Conservation (phyloP, 805 yeast species). For the Torulaspora gathmanii region DNA sequence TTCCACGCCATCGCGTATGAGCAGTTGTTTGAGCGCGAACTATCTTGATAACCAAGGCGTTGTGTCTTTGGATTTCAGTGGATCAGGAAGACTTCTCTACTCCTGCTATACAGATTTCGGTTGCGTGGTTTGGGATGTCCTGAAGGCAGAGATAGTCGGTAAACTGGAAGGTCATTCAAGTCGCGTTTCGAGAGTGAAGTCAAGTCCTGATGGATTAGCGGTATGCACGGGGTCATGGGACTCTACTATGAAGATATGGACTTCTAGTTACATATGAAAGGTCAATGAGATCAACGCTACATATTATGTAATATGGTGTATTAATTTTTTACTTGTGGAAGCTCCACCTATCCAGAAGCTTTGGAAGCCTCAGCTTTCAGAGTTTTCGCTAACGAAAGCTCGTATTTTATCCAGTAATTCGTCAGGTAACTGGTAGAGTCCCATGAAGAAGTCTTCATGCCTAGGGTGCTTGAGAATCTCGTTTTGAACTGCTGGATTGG, state of each 20-base stretch:
- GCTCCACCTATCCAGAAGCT: neutral
- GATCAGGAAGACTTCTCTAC: constrained; percentile 68
- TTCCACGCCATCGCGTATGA: constrained; percentile 20
- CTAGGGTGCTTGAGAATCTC: constrained; percentile 21
- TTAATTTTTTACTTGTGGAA: neutral
- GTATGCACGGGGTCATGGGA: constrained; percentile 83
- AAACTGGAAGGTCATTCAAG: constrained; percentile 60
- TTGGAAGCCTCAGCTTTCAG: too few relatives aligned
- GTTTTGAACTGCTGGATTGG: constrained; percentile 25
- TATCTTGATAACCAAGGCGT: constrained; percentile 62
- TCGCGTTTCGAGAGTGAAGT: constrained; percentile 56
- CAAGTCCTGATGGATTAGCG: constrained; percentile 71
- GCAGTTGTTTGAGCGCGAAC: constrained; percentile 17
- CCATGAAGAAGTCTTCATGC: constrained; percentile 23
- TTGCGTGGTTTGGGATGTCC: constrained; percentile 71
- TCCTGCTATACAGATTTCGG: constrained; percentile 72
- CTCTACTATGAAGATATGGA: constrained; percentile 64
- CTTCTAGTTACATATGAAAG: constrained; percentile 32
- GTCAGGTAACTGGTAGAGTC: constrained; percentile 27
- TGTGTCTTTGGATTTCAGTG: constrained; percentile 64
- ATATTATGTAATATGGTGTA: neutral
- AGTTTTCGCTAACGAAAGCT: constrained; percentile 5
- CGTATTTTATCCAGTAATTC: constrained; percentile 18
- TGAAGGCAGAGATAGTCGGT: constrained; percentile 62
- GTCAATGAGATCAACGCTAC: neutral